Percentiles rank a stretch among this genome's conserved stretches.
phyloP scores from a whole-genome alignment of 768 basidiomycete species.

The Hericium erinaceus region DNA sequence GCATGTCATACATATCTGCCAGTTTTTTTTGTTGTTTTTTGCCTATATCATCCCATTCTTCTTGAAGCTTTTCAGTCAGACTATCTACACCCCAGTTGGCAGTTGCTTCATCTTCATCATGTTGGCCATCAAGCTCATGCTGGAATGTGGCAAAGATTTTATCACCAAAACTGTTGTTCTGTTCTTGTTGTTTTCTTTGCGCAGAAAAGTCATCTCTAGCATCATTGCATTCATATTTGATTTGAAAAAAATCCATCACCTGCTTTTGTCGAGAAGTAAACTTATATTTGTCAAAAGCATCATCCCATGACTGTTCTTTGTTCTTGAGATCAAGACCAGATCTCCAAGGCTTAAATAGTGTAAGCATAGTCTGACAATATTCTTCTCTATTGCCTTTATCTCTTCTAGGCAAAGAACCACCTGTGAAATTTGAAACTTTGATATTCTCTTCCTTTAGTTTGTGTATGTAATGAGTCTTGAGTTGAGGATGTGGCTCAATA shows the following conservation, averaged over 20 bases:
- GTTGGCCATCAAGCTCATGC: background rate
- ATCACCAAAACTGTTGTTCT: background rate
- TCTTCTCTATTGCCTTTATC: constrained; percentile 18
- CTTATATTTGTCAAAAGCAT: constrained; percentile 10
- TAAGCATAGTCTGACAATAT: constrained; percentile 12
- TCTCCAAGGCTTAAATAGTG: constrained; percentile 9
- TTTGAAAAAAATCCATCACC: constrained; percentile 23
- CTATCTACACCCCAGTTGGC: background rate
- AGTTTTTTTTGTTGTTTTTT: background rate
- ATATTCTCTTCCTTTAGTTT: background rate
- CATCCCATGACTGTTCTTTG: constrained; percentile 16
- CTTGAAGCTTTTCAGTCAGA: background rate
- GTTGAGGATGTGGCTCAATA: constrained; percentile 17
- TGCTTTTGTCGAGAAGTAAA: constrained; percentile 12
- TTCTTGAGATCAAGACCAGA: constrained; percentile 2
- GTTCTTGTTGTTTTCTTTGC: constrained; percentile 4
- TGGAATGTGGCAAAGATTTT: background rate
- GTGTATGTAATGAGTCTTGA: constrained; percentile 16
- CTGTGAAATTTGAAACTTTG: constrained; percentile 23
- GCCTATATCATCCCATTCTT: background rate
- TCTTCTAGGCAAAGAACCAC: constrained; percentile 19
- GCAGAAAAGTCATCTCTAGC: constrained; percentile 24
- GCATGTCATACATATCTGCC: background rate
- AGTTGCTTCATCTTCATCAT: background rate
- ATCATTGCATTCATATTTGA: constrained; percentile 29